Percentiles rank a stretch among this genome's conserved stretches.
phyloP scores from a whole-genome alignment of 441 rosid genomes.

The Adansonia grandidieri region DNA sequence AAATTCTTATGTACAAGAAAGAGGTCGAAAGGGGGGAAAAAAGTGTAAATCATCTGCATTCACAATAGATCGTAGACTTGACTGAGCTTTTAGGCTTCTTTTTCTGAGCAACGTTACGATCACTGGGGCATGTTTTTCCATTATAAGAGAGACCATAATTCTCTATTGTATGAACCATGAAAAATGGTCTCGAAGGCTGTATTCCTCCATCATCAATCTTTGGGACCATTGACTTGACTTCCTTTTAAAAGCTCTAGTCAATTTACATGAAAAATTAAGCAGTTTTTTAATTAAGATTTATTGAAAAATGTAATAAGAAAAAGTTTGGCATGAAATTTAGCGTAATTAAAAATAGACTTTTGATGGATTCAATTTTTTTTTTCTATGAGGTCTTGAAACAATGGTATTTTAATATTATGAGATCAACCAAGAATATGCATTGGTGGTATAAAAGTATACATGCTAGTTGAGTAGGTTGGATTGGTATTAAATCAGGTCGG shows the following conservation, averaged over 20 bases:
- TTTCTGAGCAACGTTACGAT: not conserved
- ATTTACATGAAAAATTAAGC: not conserved
- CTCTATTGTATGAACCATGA: not conserved
- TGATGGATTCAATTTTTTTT: not conserved
- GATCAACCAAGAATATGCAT: too few relatives aligned
- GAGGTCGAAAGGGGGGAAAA: not conserved
- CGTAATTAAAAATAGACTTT: not conserved
- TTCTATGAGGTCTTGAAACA: not conserved
- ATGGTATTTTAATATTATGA: not conserved
- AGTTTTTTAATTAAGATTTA: not conserved
- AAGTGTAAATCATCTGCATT: not conserved
- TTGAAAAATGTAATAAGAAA: not conserved
- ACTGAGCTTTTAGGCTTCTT: not conserved
- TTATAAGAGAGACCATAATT: not conserved
- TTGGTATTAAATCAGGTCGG: too few relatives aligned
- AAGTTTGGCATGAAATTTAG: not conserved
- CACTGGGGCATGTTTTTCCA: not conserved
- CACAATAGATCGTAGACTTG: not conserved
- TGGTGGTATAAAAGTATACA: too few relatives aligned
- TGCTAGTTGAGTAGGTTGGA: too few relatives aligned
- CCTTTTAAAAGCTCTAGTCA: not conserved
- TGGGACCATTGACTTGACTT: not conserved
- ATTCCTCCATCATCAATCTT: not conserved
- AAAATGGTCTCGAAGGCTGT: not conserved
- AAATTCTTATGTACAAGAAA: too few relatives aligned